phyloP scores from a whole-genome alignment of 495 filamentous ascomycete species.

The Tuber indicum region DNA sequence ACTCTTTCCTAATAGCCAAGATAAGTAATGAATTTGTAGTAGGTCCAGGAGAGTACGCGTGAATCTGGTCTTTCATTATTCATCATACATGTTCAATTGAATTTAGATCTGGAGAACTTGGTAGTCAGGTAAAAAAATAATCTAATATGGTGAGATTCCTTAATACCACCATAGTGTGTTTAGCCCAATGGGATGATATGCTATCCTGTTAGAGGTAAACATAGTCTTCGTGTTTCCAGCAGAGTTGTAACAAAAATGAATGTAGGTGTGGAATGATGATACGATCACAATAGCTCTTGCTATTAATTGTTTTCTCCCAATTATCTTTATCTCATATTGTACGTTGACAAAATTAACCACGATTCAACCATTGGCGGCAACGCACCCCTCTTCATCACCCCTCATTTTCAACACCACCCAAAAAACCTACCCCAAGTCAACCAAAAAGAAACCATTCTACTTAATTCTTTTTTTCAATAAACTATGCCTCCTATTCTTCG shows the following conservation, averaged over 20 bases:
- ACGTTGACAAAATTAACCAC: too few relatives aligned
- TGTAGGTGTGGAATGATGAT: conserved; percentile 2
- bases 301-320: conserved; percentile 2
- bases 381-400: too few relatives aligned
- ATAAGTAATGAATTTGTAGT: background rate
- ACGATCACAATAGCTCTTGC: background rate
- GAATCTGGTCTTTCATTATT: conserved; percentile 5
- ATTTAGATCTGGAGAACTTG: background rate
- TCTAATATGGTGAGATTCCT: background rate
- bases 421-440: too few relatives aligned
- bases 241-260: background rate
- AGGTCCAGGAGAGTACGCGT: background rate
- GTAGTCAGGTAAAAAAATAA: conserved; percentile 9
- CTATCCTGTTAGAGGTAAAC: conserved; percentile 8
- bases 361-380: too few relatives aligned
- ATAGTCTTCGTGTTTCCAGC: background rate
- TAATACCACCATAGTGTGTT: background rate
- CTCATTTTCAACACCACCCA: too few relatives aligned
- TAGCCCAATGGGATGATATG: background rate
- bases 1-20: conserved; percentile 8
- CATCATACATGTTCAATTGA: background rate
- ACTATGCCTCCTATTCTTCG: too few relatives aligned
- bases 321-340: conserved; percentile 10
- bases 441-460: too few relatives aligned
- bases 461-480: too few relatives aligned